These are phyloP conservation scores for Cercophora samala DNA, from an alignment of 495 filamentous ascomycete genomes.

Conservation along the genomic window DNA sequence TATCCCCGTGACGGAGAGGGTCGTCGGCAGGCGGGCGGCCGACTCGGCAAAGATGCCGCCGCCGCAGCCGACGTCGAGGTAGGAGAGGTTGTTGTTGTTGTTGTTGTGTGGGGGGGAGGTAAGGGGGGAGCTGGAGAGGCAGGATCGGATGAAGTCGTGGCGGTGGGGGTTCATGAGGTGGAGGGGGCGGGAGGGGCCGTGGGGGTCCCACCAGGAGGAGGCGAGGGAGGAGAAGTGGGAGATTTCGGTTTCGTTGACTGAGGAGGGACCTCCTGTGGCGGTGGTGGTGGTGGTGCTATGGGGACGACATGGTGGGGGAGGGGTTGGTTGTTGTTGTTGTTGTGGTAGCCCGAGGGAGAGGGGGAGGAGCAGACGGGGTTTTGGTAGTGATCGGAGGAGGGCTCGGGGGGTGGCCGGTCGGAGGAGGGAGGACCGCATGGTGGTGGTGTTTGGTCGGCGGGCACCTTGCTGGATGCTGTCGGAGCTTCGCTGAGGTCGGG, in stretches of 20 bases:
- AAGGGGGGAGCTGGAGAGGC: slow-evolving; percentile 47
- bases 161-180: slow-evolving; percentile 98
- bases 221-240: slow-evolving; percentile 93
- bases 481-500: neutral
- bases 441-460: neutral
- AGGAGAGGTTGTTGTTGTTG: too few species aligned
- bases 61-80: slow-evolving; percentile 93
- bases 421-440: slow-evolving; percentile 24
- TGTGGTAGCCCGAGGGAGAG: slow-evolving; percentile 7
- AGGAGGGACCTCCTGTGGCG: too few species aligned
- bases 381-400: neutral
- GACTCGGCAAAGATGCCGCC: slow-evolving; percentile 95
- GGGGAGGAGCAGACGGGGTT: slow-evolving; percentile 8
- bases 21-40: slow-evolving; percentile 69
- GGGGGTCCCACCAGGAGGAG: slow-evolving; percentile 94
- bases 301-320: slow-evolving; percentile 10
- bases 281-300: slow-evolving; percentile 33
- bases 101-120: neutral
- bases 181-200: slow-evolving; percentile 85
- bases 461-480: slow-evolving; percentile 12
- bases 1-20: slow-evolving; percentile 70
- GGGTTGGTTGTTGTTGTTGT: slow-evolving; percentile 7
- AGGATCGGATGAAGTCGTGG: slow-evolving; percentile 81
- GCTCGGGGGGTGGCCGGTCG: neutral
- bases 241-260: slow-evolving; percentile 83